Base-by-base conservation (phyloP, 164 flowering plant genomes). In the Cinnamomum micranthum region DNA sequence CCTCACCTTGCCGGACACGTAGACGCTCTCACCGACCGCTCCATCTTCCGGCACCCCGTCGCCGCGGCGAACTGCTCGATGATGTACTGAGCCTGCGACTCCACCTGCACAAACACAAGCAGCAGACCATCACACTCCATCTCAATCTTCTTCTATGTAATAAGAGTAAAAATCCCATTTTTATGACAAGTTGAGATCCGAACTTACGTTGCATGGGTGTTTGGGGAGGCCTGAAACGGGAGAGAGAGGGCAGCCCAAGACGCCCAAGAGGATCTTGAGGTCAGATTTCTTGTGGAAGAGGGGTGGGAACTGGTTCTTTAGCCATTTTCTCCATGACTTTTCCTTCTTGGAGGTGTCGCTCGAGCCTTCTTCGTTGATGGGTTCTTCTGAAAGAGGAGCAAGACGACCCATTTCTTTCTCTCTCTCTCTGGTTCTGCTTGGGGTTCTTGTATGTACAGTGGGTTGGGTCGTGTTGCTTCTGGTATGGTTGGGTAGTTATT, bases 171-270 rank as follows among this genome's bases (percentile, higher is more conserved):
- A 55, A 55, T 15, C 60, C 60, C 12, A 7, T 41, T 25, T 19
- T 15, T 9, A 22, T 20, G 27, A 20, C 2, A 3, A 22, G 23
- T 6, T 23, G 70, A 17, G 59, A 19, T 11, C 28, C 22, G 5
- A 24, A 69, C 83, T 68, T 79, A 85, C 92, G 73, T 84, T 75
- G 73, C 24, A 33, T 77, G 81, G 59, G 14, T 67, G 81, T 63
- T 79, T 75, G 65, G 86, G 82, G 28, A 41, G 73, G 64, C 74
- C 23, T 0, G 93, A 83, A 66, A 91, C 71, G 19, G 97, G 93
- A 68, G 88, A 88, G 35, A 91, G 95, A 80, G 97, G 97, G 80
- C 95, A 91, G 71, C 86, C 97, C 70, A 91, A 71, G 60, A 92
- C 97, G 71, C 91, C 87, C 27, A 92, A 79, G 62, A 92, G 90